Evolutionary conservation across 179 eudicot species (phyloP).

Genomic region (Camellia oleifera): DNA sequence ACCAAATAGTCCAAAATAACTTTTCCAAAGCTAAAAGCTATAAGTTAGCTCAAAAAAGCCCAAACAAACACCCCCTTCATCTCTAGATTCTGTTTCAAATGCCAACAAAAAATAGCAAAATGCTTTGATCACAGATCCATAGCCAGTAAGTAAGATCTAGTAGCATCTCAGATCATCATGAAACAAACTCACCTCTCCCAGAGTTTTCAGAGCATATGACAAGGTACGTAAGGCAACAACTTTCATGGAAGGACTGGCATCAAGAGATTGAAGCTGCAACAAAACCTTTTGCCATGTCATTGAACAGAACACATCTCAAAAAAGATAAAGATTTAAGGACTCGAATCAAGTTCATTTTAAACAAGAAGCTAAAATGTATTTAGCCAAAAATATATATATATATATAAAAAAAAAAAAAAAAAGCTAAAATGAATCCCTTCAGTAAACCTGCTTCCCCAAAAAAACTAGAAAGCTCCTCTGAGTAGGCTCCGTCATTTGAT

Average conservation of each 20-base stretch:
- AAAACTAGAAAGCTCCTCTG: constrained; percentile 85
- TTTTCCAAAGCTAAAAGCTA: too few relatives aligned
- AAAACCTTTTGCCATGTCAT: constrained; percentile 15
- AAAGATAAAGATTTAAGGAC: too few relatives aligned
- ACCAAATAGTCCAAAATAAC: too few relatives aligned
- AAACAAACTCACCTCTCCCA: constrained; percentile 72
- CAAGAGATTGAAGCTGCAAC: constrained; percentile 79
- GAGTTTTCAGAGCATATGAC: constrained; percentile 78
- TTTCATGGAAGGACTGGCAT: constrained; percentile 68
- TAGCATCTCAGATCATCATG: neutral
- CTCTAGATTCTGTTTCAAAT: neutral
- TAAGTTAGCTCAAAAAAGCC: too few relatives aligned
- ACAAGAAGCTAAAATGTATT: too few relatives aligned
- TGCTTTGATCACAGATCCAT: neutral
- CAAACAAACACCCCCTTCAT: too few relatives aligned
- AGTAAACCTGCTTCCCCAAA: constrained; percentile 83
- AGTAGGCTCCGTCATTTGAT: constrained; percentile 98
- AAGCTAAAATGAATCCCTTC: constrained; percentile 15
- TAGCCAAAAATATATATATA: too few relatives aligned
- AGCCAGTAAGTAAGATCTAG: neutral
- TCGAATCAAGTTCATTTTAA: too few relatives aligned
- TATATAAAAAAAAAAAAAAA: neutral
- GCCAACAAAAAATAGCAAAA: neutral
- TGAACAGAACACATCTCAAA: neutral
- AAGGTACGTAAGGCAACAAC: constrained; percentile 85